Percentiles rank a stretch among this genome's conserved stretches.
Conservation (phyloP, 2,329 filamentous ascomycete species). For the Pseudogymnoascus sp. region DNA sequence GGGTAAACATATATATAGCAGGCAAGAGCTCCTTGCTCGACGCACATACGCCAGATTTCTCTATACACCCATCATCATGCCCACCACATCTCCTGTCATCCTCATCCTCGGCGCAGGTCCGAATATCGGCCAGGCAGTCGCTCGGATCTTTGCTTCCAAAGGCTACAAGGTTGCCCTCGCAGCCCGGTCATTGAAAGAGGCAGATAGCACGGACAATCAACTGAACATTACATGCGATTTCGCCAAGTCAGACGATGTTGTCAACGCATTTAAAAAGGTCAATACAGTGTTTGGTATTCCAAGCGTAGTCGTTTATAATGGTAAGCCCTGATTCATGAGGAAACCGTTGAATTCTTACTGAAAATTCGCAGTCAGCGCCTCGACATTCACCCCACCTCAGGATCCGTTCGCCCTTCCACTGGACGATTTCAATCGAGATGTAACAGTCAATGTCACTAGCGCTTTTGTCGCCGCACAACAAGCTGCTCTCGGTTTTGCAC, state of each 20-base stretch:
- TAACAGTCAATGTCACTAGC: constrained; percentile 32
- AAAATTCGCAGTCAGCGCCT: constrained; percentile 16
- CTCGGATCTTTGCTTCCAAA: constrained; percentile 30
- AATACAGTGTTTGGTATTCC: constrained; percentile 28
- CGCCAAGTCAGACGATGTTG: constrained; percentile 28
- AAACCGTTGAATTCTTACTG: neutral
- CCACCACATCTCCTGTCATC: constrained; percentile 13
- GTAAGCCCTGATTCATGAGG: constrained; percentile 15
- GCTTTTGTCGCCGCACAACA: constrained; percentile 34
- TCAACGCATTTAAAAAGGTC: constrained; percentile 32
- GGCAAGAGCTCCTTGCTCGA: too few relatives aligned
- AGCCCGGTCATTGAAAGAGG: constrained; percentile 23
- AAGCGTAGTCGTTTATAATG: constrained; percentile 38
- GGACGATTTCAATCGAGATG: constrained; percentile 24
- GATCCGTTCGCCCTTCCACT: constrained; percentile 23
- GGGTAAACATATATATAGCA: too few relatives aligned
- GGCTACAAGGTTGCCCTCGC: constrained; percentile 36
- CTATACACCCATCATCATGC: neutral
- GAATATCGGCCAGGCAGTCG: constrained; percentile 30
- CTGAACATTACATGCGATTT: constrained; percentile 32
- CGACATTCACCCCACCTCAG: constrained; percentile 15
- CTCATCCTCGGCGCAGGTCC: constrained; percentile 37
- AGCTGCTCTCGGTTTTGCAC: constrained; percentile 26
- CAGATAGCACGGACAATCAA: constrained; percentile 22
- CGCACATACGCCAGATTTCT: too few relatives aligned